A percentile compares a stretch with the other conserved stretches of the same genome.
Conservation (phyloP, 2,329 filamentous ascomycete species). For the Curvularia sp. region DNA sequence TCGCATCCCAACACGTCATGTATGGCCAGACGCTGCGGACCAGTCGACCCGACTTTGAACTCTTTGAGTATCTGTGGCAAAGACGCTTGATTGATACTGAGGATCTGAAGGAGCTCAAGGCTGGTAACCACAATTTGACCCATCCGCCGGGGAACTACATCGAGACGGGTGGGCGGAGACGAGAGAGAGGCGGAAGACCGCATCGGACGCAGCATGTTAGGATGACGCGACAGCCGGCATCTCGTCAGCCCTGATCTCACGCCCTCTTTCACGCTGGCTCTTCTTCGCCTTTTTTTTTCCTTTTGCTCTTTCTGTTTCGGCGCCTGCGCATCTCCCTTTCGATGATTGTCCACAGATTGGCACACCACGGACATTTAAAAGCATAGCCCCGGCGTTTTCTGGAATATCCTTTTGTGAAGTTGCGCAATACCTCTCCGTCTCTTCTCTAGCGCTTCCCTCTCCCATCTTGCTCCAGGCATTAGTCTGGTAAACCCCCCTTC, state of each 20-base stretch:
- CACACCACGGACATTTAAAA: slow-evolving; percentile 10
- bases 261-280: neutral
- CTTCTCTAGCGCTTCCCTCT: neutral
- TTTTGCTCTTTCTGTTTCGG: neutral
- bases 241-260: slow-evolving; percentile 10
- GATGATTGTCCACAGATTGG: slow-evolving; percentile 12
- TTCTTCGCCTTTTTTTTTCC: neutral
- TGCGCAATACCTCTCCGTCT: neutral
- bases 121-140: slow-evolving; percentile 39
- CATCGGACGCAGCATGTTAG: slow-evolving; percentile 27
- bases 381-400: slow-evolving; percentile 14
- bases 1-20: slow-evolving; percentile 35
- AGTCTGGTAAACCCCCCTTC: neutral
- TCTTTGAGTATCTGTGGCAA: slow-evolving; percentile 44
- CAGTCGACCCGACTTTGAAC: slow-evolving; percentile 37
- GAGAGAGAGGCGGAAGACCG: slow-evolving; percentile 16
- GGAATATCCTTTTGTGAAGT: neutral
- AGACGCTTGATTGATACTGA: slow-evolving; percentile 41
- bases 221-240: slow-evolving; percentile 4
- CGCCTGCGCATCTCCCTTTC: neutral
- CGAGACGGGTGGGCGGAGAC: slow-evolving; percentile 20
- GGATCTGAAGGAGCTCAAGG: slow-evolving; percentile 45
- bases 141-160: slow-evolving; percentile 31
- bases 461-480: neutral
- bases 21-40: slow-evolving; percentile 35